Conservation (phyloP, 208 protist genomes). For the Leishmania turanica region DNA sequence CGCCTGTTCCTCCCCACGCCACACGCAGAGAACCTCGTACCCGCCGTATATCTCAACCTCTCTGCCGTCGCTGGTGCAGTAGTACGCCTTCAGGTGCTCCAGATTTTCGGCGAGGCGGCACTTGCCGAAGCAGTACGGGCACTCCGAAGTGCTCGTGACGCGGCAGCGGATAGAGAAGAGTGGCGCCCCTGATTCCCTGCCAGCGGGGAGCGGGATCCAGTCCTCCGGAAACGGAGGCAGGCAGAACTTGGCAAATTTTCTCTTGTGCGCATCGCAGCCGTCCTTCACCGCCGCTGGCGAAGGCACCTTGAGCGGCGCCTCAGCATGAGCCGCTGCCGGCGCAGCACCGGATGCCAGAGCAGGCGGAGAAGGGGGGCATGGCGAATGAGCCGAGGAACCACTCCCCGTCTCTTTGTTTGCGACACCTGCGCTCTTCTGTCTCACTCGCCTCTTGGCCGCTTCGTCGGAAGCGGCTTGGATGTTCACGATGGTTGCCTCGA, state of each 20-base stretch:
- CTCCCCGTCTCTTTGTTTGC: not conserved
- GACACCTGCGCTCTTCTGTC: not conserved
- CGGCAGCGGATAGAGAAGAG: slow-evolving; percentile 47
- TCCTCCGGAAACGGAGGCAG: slow-evolving; percentile 29
- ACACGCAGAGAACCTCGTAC: slow-evolving; percentile 58
- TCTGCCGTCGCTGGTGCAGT: slow-evolving; percentile 33
- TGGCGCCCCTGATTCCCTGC: slow-evolving; percentile 30
- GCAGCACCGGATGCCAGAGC: not conserved
- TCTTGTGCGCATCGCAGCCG: not conserved
- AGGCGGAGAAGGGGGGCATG: not conserved
- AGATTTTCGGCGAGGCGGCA: slow-evolving; percentile 34
- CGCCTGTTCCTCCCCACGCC: slow-evolving; percentile 5
- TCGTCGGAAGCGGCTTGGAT: slow-evolving; percentile 35
- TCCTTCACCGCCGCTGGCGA: not conserved
- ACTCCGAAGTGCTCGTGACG: not conserved
- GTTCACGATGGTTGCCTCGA: slow-evolving; percentile 47
- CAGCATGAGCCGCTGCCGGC: not conserved
- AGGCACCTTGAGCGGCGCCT: not conserved
- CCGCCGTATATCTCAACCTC: slow-evolving; percentile 32
- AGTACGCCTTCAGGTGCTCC: slow-evolving; percentile 38
- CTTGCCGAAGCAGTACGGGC: slow-evolving; percentile 44
- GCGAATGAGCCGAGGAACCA: not conserved
- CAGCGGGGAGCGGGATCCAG: slow-evolving; percentile 40
- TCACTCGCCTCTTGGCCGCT: slow-evolving; percentile 16
- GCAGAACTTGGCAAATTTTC: slow-evolving; percentile 26